Percentiles rank a stretch among this genome's conserved stretches.
Evolutionary conservation across 805 yeast species (phyloP).

Genomic region (Wickerhamiella kurtzmanii): DNA sequence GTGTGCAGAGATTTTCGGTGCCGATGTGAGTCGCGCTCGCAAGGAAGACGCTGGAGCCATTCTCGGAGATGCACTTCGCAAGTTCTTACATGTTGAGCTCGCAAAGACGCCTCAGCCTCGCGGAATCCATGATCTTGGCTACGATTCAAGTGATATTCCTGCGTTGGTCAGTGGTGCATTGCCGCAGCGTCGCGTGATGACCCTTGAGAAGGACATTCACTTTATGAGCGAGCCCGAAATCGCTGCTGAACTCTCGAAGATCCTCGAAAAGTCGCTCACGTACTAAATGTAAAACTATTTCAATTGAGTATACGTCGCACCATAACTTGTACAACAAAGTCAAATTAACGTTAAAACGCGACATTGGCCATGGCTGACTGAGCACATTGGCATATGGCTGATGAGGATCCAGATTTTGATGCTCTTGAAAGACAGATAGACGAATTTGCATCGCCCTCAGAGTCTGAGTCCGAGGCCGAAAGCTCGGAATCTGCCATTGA

Average conservation of each 20-base stretch:
- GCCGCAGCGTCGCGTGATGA: slow-evolving; percentile 30
- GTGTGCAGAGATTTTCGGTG: slow-evolving; percentile 28
- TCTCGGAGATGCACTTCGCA: slow-evolving; percentile 26
- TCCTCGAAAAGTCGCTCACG: slow-evolving; percentile 7
- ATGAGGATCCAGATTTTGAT: neutral
- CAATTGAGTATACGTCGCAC: slow-evolving; percentile 3
- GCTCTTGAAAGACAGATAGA: neutral
- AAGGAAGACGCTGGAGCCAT: slow-evolving; percentile 28
- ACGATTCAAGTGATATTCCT: slow-evolving; percentile 23
- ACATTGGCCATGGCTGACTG: no score
- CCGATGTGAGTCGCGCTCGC: slow-evolving; percentile 25
- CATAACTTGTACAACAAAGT: no score
- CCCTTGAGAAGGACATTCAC: slow-evolving; percentile 18
- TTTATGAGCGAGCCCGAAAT: slow-evolving; percentile 6
- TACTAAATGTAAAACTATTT: neutral
- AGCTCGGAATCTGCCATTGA: neutral
- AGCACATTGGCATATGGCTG: neutral
- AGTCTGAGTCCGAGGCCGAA: neutral
- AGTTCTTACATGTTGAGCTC: slow-evolving; percentile 24
- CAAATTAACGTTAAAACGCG: no score
- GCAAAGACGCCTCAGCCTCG: slow-evolving; percentile 26
- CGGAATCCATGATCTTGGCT: slow-evolving; percentile 27
- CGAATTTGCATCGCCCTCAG: neutral
- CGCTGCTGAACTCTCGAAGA: slow-evolving; percentile 3
- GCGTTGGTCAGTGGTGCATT: slow-evolving; percentile 28